Evolutionary conservation across 495 filamentous ascomycete species (phyloP).

Genomic region (Hypoxylon fuscum): DNA sequence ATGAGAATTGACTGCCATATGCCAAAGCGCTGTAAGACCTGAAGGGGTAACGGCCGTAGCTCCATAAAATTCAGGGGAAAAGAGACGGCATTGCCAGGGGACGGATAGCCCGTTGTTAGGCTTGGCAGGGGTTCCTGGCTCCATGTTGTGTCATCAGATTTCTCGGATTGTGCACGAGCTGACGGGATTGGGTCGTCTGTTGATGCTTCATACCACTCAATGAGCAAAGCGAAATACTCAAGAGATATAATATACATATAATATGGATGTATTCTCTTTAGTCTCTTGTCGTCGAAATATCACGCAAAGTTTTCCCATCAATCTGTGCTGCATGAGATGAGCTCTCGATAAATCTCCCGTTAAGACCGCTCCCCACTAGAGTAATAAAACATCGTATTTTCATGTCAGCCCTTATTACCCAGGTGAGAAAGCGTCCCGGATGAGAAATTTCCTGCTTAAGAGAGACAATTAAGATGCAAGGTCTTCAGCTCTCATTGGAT

Average conservation of each 20-base stretch:
- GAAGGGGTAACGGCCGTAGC: constrained; percentile 12
- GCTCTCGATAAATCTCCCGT: not conserved
- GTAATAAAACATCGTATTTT: not conserved
- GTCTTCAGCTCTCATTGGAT: not conserved
- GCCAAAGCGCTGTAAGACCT: constrained; percentile 9
- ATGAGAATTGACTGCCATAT: constrained; percentile 31
- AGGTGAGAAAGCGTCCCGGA: not conserved
- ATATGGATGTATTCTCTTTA: not conserved
- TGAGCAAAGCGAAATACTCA: not conserved
- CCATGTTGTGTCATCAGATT: constrained; percentile 13
- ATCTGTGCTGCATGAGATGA: not conserved
- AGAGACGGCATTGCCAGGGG: constrained; percentile 12
- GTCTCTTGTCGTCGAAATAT: too few species aligned
- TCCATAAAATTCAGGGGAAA: constrained; percentile 37
- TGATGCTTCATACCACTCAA: too few species aligned
- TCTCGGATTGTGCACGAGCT: not conserved
- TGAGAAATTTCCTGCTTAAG: not conserved
- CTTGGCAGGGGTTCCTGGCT: constrained; percentile 35
- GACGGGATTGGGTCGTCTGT: too few species aligned
- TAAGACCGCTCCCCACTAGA: constrained; percentile 1
- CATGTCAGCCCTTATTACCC: not conserved
- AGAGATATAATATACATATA: not conserved
- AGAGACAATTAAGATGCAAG: not conserved
- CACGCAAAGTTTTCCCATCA: not conserved
- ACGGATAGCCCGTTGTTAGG: constrained; percentile 7